phyloP scores from a whole-genome alignment of 495 filamentous ascomycete species.

The Clavariopsis aquatica region DNA sequence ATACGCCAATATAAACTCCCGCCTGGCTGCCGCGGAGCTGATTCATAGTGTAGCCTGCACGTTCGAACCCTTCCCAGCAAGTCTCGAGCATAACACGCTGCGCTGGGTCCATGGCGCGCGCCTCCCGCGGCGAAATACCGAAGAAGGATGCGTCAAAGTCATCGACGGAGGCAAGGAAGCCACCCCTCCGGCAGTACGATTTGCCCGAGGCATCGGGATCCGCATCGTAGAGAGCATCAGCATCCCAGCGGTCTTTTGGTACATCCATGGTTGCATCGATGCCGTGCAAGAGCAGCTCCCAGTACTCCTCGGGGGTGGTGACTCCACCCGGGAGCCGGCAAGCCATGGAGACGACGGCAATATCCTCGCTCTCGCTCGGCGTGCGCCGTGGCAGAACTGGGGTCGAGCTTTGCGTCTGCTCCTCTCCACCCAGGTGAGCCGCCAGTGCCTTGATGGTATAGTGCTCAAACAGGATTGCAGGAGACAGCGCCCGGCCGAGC shows the following conservation, averaged over 20 bases:
- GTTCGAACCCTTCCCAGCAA: conserved; percentile 9
- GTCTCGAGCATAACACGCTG: conserved; percentile 11
- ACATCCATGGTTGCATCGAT: conserved; percentile 19
- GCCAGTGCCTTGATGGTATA: conserved; percentile 43
- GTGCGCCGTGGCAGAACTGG: neutral
- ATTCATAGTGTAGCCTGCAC: neutral
- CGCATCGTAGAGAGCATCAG: neutral
- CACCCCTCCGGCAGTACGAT: conserved; percentile 4
- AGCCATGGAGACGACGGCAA: conserved; percentile 44
- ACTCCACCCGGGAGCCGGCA: conserved; percentile 41
- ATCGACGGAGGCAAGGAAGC: conserved; percentile 4
- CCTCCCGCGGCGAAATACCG: conserved; percentile 7
- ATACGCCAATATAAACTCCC: conserved; percentile 3
- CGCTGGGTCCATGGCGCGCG: conserved; percentile 7
- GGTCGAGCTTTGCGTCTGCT: neutral
- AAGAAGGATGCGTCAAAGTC: conserved; percentile 15
- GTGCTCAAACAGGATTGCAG: conserved; percentile 41
- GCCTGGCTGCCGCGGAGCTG: neutral
- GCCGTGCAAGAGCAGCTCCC: conserved; percentile 41
- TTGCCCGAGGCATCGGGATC: neutral
- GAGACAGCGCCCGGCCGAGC: conserved; percentile 29
- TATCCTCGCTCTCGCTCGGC: conserved; percentile 25
- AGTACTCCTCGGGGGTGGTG: conserved; percentile 39
- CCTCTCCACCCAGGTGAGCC: conserved; percentile 22
- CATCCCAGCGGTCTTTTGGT: conserved; percentile 18